Conservation (phyloP, 176 grass and related monocot genomes). For the Triticum aestivum region IWGSC_CS_RefSeq_v2.1 NC_057810.1:645198051-645198550, state of each 20-base stretch:
- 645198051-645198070: not conserved
- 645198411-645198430: not conserved
- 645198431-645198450: not conserved
- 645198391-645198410: not conserved
- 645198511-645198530: not conserved
- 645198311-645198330: not conserved
- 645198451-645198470: not conserved
- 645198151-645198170: not conserved
- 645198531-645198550: not conserved
- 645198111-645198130: not conserved
- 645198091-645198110: constrained; percentile 5
- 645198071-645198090: not conserved
- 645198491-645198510: not conserved
- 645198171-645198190: not conserved
- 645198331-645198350: not conserved
- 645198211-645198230: not conserved
- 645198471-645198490: not conserved
- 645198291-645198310: not conserved
- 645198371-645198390: not conserved
- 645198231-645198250: not conserved
- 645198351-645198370: not conserved
- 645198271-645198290: too few relatives aligned
- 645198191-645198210: not conserved
- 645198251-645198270: not conserved
- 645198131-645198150: not conserved